Base-by-base conservation (phyloP, 495 filamentous ascomycete species). In the Talaromyces borbonicus region DNA sequence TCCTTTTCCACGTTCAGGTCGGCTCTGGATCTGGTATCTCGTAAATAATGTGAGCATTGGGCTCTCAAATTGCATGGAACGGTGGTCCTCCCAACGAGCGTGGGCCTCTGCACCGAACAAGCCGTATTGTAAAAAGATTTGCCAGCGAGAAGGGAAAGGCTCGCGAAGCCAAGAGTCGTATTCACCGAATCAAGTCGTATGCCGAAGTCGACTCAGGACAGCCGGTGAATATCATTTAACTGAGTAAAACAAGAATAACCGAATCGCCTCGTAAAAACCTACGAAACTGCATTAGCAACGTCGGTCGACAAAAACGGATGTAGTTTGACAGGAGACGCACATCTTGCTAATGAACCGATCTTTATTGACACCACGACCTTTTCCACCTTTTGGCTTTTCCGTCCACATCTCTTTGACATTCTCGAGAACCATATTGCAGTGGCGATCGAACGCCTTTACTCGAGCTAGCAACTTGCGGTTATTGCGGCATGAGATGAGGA, bases 331-430 rank as follows among this genome's bases (percentile, higher is more conserved):
- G 40, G 23, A 45, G 22, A 72, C 84, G 48, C 61, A 95, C 92
- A 98, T 88, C 73, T 98, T 98, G 75, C 87, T 94, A 56, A 97
- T 89, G 66, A 96, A 98, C 24, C 93, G 74, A 66, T 98, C 92
- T 77, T 96, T 96, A 68, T 98, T 97, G 29, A 95, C 85, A 25
- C 87, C 84, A 61, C 83, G 79, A 43, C 90, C 87, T 69, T 88
- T 90, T 69, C 85, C 84, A 20, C 87, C 87, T 52, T 85, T 78
- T 27, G 92, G 90, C 45, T 82, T 88, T 70, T 98, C 92, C 4
- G 88, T 95, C 92, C 92, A 98, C 89, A 98, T 97, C 73, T 98
- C 92, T 74, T 97, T 98, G 27, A 90, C 87, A 54, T 93, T 93
- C 77, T 95, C 89, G 26, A 94, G 68, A n/a, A 95, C 85, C 89